A percentile compares a stretch with the other conserved stretches of the same genome.
phyloP scores from a whole-genome alignment of 345 rosid genomes.

The Populus tremula region DNA sequence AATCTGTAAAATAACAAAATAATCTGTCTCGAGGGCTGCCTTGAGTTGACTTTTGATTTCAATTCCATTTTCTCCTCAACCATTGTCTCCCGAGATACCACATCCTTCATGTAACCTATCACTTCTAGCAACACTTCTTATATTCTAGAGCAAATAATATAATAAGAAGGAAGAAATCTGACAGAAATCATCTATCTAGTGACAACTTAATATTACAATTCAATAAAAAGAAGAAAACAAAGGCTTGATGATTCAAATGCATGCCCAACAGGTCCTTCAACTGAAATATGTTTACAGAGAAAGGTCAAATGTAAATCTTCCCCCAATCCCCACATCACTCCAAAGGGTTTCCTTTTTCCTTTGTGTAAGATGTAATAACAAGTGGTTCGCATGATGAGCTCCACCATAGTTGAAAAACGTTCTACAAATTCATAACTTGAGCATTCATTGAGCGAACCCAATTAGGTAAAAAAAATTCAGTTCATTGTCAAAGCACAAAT shows the following conservation, averaged over 20 bases:
- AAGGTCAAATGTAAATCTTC: not conserved
- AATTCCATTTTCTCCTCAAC: not conserved
- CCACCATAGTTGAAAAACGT: not conserved
- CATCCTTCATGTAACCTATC: not conserved
- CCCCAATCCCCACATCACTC: not conserved
- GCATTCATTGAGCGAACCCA: not conserved
- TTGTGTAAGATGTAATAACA: not conserved
- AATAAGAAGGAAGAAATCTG: too few species aligned
- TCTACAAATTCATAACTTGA: not conserved
- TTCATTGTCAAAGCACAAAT: not conserved
- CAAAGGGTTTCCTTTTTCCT: not conserved
- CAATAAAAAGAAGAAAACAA: too few species aligned
- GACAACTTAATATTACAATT: too few species aligned
- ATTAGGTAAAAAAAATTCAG: too few species aligned
- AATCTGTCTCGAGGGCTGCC: too few species aligned
- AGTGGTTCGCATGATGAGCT: not conserved
- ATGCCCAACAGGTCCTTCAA: not conserved
- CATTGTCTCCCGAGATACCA: not conserved
- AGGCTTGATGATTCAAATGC: not conserved
- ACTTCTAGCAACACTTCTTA: not conserved
- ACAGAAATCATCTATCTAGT: too few species aligned
- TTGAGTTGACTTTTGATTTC: not conserved
- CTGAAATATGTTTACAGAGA: not conserved
- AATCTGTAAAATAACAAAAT: too few species aligned
- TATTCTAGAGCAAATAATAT: too few species aligned